A percentile compares a stretch with the other conserved stretches of the same genome.
Evolutionary conservation across 495 filamentous ascomycete genomes (phyloP).

Genomic region (Amorphotheca resinae): DNA sequence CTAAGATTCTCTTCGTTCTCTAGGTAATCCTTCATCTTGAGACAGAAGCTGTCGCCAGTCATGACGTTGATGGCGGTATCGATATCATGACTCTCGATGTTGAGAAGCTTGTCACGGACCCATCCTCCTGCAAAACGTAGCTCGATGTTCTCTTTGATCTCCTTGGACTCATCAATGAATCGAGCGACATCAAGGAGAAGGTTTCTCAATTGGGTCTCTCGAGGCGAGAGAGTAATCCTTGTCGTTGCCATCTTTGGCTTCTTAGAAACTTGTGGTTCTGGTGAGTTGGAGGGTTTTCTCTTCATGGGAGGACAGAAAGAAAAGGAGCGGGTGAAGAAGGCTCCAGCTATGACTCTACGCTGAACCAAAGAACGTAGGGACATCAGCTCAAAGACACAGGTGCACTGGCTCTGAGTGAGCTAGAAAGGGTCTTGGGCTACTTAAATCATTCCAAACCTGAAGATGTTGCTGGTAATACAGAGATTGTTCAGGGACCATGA

Average conservation of each 20-base stretch:
- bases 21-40: constrained; percentile 44
- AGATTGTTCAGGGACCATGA: no score
- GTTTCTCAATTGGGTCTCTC: constrained; percentile 53
- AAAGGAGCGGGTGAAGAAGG: neutral
- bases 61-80: constrained; percentile 91
- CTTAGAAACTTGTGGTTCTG: constrained; percentile 2
- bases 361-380: neutral
- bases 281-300: constrained; percentile 5
- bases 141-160: constrained; percentile 35
- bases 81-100: constrained; percentile 72
- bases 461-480: no score
- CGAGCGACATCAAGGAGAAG: constrained; percentile 65
- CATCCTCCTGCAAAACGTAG: constrained; percentile 95
- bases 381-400: neutral
- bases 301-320: constrained; percentile 14
- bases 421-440: no score
- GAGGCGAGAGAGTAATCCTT: constrained; percentile 46
- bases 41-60: constrained; percentile 78
- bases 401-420: no score
- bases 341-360: constrained; percentile 5
- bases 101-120: constrained; percentile 93
- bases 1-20: constrained; percentile 29
- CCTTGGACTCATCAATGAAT: constrained; percentile 47
- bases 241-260: constrained; percentile 20
- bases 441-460: no score